phyloP scores from a whole-genome alignment of 2,329 filamentous ascomycete species.

The Xylariales sp. region DNA sequence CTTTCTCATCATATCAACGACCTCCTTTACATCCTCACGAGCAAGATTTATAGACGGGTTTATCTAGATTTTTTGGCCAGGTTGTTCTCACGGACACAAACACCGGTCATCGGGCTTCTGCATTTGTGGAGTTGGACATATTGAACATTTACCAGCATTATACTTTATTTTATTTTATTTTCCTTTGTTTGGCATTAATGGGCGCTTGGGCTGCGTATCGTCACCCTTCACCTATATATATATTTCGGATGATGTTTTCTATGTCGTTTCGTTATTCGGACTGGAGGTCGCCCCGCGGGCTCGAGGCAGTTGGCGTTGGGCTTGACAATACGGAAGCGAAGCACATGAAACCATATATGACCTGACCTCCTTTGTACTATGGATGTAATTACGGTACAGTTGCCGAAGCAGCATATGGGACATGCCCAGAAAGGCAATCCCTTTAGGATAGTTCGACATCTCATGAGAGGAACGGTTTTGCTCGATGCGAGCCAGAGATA shows the following conservation, averaged over 20 bases:
- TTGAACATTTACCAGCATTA: constrained; percentile 24
- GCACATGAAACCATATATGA: constrained; percentile 24
- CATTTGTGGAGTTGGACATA: constrained; percentile 25
- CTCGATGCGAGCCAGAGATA: constrained; percentile 12
- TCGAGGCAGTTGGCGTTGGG: constrained; percentile 25
- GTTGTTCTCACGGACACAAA: constrained; percentile 35
- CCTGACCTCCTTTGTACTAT: constrained; percentile 28
- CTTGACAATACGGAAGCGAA: constrained; percentile 6
- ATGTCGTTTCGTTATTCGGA: not conserved
- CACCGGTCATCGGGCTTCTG: constrained; percentile 26
- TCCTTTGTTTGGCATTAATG: constrained; percentile 12
- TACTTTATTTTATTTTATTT: constrained; percentile 14
- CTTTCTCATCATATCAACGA: constrained; percentile 8
- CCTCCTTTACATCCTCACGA: constrained; percentile 18
- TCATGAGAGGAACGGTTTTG: constrained; percentile 13
- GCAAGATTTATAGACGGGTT: constrained; percentile 20
- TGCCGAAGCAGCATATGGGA: not conserved
- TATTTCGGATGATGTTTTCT: no score
- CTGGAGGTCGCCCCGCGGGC: constrained; percentile 5
- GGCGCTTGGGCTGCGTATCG: constrained; percentile 7
- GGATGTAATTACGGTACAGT: constrained; percentile 18
- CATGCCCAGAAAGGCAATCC: not conserved
- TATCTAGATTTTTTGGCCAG: constrained; percentile 27
- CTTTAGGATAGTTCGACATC: constrained; percentile 11
- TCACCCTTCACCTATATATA: no score